Conservation (phyloP, 2,329 filamentous ascomycete species). For the Fonsecaea pedrosoi region DNA sequence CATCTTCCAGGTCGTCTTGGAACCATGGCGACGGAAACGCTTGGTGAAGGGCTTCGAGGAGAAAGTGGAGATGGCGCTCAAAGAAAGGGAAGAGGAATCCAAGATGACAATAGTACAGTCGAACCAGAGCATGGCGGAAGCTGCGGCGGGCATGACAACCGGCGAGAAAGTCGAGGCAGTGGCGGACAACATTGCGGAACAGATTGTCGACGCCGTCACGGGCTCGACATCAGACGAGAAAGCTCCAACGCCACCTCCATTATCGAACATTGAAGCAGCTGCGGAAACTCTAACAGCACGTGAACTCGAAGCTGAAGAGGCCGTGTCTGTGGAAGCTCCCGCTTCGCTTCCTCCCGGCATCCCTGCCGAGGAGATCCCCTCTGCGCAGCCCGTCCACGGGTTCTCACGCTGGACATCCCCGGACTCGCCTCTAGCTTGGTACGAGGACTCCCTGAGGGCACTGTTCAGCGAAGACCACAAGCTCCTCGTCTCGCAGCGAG, state of each 20-base stretch:
- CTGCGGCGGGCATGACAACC: slow-evolving; percentile 19
- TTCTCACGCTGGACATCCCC: slow-evolving; percentile 35
- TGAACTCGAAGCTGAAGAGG: slow-evolving; percentile 27
- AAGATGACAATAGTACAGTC: slow-evolving; percentile 21
- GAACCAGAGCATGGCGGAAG: slow-evolving; percentile 19
- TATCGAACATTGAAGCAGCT: slow-evolving; percentile 28
- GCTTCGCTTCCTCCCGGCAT: slow-evolving; percentile 13
- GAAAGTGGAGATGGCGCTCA: slow-evolving; percentile 72
- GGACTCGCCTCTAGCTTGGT: slow-evolving; percentile 48
- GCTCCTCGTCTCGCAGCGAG: slow-evolving; percentile 70
- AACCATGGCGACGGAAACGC: slow-evolving; percentile 85
- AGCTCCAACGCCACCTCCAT: neutral
- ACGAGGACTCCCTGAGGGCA: slow-evolving; percentile 61
- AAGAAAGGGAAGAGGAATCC: slow-evolving; percentile 61
- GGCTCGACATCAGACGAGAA: slow-evolving; percentile 24
- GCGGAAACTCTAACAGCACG: slow-evolving; percentile 25
- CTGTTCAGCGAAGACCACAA: slow-evolving; percentile 68
- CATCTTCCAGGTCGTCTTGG: slow-evolving; percentile 83
- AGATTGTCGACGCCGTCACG: slow-evolving; percentile 33
- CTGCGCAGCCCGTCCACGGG: slow-evolving; percentile 36
- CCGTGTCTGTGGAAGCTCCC: neutral
- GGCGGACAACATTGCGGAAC: slow-evolving; percentile 34
- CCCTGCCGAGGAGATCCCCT: slow-evolving; percentile 19
- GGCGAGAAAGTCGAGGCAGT: slow-evolving; percentile 33
- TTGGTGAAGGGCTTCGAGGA: slow-evolving; percentile 84